These are phyloP conservation scores for Sporisorium iseilematis-ciliati DNA, from an alignment of 1,284 basidiomycete genomes.

Conservation along the genomic window DNA sequence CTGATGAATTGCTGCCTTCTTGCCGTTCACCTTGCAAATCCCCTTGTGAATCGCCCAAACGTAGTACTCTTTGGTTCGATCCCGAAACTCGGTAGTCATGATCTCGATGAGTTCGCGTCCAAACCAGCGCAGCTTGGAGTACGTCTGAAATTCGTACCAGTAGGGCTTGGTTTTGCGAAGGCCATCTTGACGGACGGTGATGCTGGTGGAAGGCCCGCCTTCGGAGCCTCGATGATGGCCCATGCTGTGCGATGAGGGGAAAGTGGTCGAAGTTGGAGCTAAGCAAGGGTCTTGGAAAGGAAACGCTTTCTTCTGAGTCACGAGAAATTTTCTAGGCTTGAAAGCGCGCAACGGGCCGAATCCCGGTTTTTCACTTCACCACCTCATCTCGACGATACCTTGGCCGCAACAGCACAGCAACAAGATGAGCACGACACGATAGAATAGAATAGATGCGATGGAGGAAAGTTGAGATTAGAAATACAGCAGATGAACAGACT, in stretches of 20 bases:
- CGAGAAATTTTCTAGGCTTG: not conserved
- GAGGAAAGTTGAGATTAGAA: slow-evolving; percentile 14
- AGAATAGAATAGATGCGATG: too few species aligned
- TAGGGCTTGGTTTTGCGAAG: slow-evolving; percentile 48
- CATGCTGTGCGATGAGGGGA: slow-evolving; percentile 20
- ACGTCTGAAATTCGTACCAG: slow-evolving; percentile 74
- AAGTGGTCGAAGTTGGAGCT: not conserved
- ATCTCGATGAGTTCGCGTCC: slow-evolving; percentile 78
- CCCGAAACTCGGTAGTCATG: slow-evolving; percentile 70
- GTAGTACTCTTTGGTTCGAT: slow-evolving; percentile 71
- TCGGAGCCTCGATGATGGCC: slow-evolving; percentile 16
- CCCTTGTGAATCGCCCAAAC: slow-evolving; percentile 83
- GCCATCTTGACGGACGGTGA: slow-evolving; percentile 23
- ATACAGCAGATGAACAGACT: slow-evolving; percentile 24
- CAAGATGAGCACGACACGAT: not conserved
- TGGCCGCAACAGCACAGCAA: not conserved
- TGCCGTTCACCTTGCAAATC: slow-evolving; percentile 91
- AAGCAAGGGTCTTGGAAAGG: slow-evolving; percentile 7
- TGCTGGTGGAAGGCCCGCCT: slow-evolving; percentile 13
- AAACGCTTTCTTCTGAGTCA: not conserved
- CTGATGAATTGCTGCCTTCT: slow-evolving; percentile 81
- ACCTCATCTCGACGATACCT: not conserved
- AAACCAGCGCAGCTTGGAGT: slow-evolving; percentile 90
- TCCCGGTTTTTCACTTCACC: slow-evolving; percentile 13
- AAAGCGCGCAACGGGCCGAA: slow-evolving; percentile 5